phyloP scores from a whole-genome alignment of 1,139 yeast species.

The Yamadazyma aaseri region DNA sequence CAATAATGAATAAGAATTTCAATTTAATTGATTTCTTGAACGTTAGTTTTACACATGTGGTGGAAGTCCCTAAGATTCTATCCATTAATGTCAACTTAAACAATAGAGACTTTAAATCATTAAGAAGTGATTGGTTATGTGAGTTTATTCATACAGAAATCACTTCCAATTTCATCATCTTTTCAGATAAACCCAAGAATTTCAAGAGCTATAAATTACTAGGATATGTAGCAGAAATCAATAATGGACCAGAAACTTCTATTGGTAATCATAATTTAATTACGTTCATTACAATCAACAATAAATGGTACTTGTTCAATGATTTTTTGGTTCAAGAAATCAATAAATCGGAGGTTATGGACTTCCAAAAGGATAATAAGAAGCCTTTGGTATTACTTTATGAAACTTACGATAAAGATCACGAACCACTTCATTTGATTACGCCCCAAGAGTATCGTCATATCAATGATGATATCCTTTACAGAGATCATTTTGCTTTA shows the following conservation, averaged over 20 bases:
- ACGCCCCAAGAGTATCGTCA: slow-evolving; percentile 16
- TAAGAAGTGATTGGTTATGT: slow-evolving; percentile 48
- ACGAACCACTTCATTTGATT: slow-evolving; percentile 18
- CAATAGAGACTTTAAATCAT: slow-evolving; percentile 44
- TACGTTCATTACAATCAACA: slow-evolving; percentile 52
- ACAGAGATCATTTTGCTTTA: slow-evolving; percentile 75
- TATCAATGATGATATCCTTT: slow-evolving; percentile 64
- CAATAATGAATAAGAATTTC: slow-evolving; percentile 21
- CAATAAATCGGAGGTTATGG: slow-evolving; percentile 68
- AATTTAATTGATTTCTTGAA: slow-evolving; percentile 47
- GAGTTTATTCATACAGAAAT: slow-evolving; percentile 10
- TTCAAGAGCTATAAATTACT: slow-evolving; percentile 55
- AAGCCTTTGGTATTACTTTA: slow-evolving; percentile 76
- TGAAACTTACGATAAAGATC: slow-evolving; percentile 37
- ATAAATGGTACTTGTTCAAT: slow-evolving; percentile 82
- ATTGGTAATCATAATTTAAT: slow-evolving; percentile 58
- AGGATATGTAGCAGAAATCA: slow-evolving; percentile 70
- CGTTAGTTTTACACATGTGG: slow-evolving; percentile 38
- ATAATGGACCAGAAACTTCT: slow-evolving; percentile 49
- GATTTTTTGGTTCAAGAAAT: slow-evolving; percentile 87
- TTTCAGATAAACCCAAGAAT: slow-evolving; percentile 9
- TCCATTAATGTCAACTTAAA: slow-evolving; percentile 58
- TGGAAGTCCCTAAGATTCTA: slow-evolving; percentile 62
- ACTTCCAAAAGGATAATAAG: slow-evolving; percentile 76
- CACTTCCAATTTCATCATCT: slow-evolving; percentile 22